Evolutionary conservation across 2,329 filamentous ascomycete species (phyloP), one percentile per base, ranked within the genome.

Genomic region (Fusarium proliferatum): DNA sequence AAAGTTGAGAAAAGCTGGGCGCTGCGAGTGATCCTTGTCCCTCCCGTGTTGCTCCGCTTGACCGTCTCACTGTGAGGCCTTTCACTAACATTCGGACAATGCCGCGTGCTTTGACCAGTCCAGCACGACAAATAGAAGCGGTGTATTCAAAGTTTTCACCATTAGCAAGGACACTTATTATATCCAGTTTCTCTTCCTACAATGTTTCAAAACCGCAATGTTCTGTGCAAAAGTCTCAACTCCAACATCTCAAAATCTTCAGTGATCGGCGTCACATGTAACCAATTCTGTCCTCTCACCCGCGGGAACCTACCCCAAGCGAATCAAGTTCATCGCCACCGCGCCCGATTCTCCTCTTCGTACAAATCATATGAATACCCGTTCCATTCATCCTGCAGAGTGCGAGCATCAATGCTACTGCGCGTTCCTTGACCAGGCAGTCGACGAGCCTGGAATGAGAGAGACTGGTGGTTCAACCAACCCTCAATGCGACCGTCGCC

Each of bases 401-500:
- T 62, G 0, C 42, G 34, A 10, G 74, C 78, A 48, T 79, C 75
- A n/a, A 79, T 42, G 26, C 72, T 71, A 36, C 81, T 83, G 9
- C 76, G 64, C 1, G 78, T 82, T 4, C 77, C 76, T 61, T 82
- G 80, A 2, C 73, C 77, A 2, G 71, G 55, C 0, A 72, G 0
- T 5, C 82, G 69, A 2, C 53, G 30, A 7, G 76, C 82, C 3
- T 67, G 49, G 39, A 85, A 84, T 0, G 51, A 42, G 12, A 84
- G 62, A 1, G 51, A 21, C 67, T 76, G 72, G n/a, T n/a, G 73
- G 17, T 79, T 75, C 12, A 84, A 9, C 42, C 62, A 28, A 17
- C 82, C 83, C 19, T 81, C 67, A 21, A 86, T 76, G 2, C 71
- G 68, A 6, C 84, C 84, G 36, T 76, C 78, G 9, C 84, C 82